Base-by-base conservation (phyloP, 2,329 filamentous ascomycete species). In the Calycina herbarum region DNA sequence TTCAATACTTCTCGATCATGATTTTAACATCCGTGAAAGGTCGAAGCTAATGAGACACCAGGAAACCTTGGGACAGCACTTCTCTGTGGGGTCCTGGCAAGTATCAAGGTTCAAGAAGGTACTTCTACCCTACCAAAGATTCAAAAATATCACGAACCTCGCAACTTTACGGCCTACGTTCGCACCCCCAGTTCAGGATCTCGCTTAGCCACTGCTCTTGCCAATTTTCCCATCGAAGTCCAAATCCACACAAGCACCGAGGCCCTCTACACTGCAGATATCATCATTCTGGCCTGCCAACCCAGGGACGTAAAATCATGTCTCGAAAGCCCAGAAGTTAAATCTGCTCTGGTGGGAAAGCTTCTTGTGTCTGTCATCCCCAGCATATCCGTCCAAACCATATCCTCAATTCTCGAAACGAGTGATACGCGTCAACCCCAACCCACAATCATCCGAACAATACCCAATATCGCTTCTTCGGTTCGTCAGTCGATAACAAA, bases 51-150 rank as follows among this genome's bases (percentile, higher is more conserved):
- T 20, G 15, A 7, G 2, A 31, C 2, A 31, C 11, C 13, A 57
- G 54, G 54, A 33, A 57, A 33, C 13, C 11, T 57, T 20, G 54
- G 54, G n/a, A 57, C 54, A 7, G 8, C 54, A 57, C 27, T 57
- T 17, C 31, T 57, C 27, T 33, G 54, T 35, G 54, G 54, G 3
- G 8, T 57, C 15, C 54, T 57, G 13, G 54, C 54, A 57, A 57
- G 27, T 29, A 11, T 57, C 17, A 20, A 57, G 3, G 27, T 2
- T 13, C 27, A 31, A 31, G 24, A 8, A 5, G 17, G 2, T 13
- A 33, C 27, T 29, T 57, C 54, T 10, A 35, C 24, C 27, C 8
- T 51, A 7, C 17, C 35, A n/a, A n/a, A 29, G 24, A 15, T 5
- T 15, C 24, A 15, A 27, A 48, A 10, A 20, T 20, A 15, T 24